phyloP scores from a whole-genome alignment of 1,284 basidiomycete genomes.

The Ustilago crameri region DNA sequence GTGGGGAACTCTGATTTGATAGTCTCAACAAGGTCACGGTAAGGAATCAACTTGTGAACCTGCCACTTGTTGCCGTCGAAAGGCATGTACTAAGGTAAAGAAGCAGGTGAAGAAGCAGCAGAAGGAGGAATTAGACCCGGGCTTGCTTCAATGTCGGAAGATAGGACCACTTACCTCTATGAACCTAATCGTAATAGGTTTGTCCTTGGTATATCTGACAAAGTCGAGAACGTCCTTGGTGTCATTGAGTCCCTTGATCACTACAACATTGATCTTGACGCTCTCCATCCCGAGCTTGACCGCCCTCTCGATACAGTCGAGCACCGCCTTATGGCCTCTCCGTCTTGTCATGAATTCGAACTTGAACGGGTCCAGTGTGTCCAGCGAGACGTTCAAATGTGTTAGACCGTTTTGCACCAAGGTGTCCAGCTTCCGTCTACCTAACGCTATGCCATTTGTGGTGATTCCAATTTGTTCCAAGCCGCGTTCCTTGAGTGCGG shows the following conservation, averaged over 20 bases:
- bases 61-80: conserved; percentile 87
- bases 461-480: conserved; percentile 85
- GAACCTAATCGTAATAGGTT: conserved; percentile 79
- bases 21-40: conserved; percentile 45
- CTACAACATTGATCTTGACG: conserved; percentile 85
- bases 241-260: conserved; percentile 83
- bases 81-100: conserved; percentile 79
- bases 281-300: conserved; percentile 71
- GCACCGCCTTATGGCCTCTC: conserved; percentile 78
- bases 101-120: background rate
- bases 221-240: conserved; percentile 78
- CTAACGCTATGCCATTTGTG: conserved; percentile 81
- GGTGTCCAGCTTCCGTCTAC: conserved; percentile 75
- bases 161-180: conserved; percentile 73
- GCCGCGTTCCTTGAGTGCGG: conserved; percentile 70
- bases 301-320: conserved; percentile 77
- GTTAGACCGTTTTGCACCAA: conserved; percentile 80
- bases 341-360: conserved; percentile 84
- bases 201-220: conserved; percentile 77
- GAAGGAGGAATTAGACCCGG: background rate
- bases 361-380: conserved; percentile 86
- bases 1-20: conserved; percentile 40
- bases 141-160: background rate
- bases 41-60: conserved; percentile 77
- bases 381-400: conserved; percentile 78